These are phyloP conservation scores for Ophiognomonia clavigignenti-juglandacearum DNA, from an alignment of 2,329 filamentous ascomycete genomes.

Conservation along the genomic window DNA sequence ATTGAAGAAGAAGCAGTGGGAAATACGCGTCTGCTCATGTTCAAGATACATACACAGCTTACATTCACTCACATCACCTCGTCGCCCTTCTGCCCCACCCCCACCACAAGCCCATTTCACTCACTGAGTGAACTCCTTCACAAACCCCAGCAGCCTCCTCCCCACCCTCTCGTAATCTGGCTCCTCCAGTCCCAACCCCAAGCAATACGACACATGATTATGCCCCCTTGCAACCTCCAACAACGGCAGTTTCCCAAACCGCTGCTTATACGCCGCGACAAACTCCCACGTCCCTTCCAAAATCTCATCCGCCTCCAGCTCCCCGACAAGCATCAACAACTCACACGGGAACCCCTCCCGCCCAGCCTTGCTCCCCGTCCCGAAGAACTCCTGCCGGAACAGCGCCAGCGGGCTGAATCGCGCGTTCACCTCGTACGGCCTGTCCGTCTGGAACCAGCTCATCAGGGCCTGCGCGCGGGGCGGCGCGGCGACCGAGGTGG, in stretches of 20 bases:
- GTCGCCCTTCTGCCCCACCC: no score
- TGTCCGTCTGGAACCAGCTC: conserved; percentile 9
- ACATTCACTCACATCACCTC: no score
- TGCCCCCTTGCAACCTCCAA: conserved; percentile 20
- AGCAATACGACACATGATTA: conserved; percentile 18
- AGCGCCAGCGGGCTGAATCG: conserved; percentile 7
- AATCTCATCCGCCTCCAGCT: conserved; percentile 17
- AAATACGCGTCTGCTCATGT: no score
- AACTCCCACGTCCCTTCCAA: conserved; percentile 18
- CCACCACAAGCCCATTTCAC: no score
- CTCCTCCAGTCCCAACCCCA: conserved; percentile 17
- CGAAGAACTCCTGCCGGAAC: conserved; percentile 9
- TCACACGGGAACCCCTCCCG: conserved; percentile 4
- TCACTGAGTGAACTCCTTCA: conserved; percentile 1
- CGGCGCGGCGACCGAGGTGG: background rate
- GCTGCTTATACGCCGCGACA: conserved; percentile 15
- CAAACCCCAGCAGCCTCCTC: conserved; percentile 1
- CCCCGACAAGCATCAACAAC: conserved; percentile 15
- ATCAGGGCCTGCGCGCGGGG: background rate
- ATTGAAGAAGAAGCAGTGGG: no score
- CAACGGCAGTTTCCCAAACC: conserved; percentile 14
- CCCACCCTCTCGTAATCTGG: conserved; percentile 12
- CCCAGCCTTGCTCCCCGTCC: background rate
- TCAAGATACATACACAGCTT: no score
- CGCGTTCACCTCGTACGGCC: conserved; percentile 6